phyloP scores from a whole-genome alignment of 139 green algal species.

The Auxenochlorella pyrenoidosa region DNA sequence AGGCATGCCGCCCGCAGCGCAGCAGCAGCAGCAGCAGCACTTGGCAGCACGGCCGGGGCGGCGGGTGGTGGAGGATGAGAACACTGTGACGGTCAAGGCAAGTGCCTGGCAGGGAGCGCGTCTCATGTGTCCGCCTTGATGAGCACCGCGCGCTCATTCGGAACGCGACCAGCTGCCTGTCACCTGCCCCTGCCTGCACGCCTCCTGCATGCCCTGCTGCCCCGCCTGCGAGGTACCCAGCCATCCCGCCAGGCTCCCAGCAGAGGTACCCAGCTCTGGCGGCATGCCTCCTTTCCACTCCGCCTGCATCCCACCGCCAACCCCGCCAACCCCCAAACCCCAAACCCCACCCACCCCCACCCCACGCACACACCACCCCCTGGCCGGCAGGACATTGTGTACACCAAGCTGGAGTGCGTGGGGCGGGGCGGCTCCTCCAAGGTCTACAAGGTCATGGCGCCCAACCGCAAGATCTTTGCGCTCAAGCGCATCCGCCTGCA shows the following conservation, averaged over 20 bases:
- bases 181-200: too few relatives aligned
- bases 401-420: slow-evolving; percentile 95
- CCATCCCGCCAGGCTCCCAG: too few relatives aligned
- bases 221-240: too few relatives aligned
- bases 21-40: slow-evolving; percentile 30
- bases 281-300: too few relatives aligned
- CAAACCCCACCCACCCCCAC: not conserved
- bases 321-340: not conserved
- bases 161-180: too few relatives aligned
- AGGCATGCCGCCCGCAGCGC: not conserved
- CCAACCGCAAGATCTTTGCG: slow-evolving; percentile 92
- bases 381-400: slow-evolving; percentile 67
- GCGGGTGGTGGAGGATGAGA: slow-evolving; percentile 78
- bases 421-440: slow-evolving; percentile 94
- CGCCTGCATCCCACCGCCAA: too few relatives aligned
- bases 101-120: too few relatives aligned
- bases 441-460: slow-evolving; percentile 88
- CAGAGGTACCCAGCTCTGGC: too few relatives aligned
- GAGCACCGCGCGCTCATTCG: not conserved
- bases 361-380: not conserved
- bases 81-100: slow-evolving; percentile 81
- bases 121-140: too few relatives aligned
- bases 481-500: slow-evolving; percentile 94
- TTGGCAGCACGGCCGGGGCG: slow-evolving; percentile 16
- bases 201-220: too few relatives aligned